Conservation (phyloP, 306 rosid species). For the Benincasa hispida region DNA sequence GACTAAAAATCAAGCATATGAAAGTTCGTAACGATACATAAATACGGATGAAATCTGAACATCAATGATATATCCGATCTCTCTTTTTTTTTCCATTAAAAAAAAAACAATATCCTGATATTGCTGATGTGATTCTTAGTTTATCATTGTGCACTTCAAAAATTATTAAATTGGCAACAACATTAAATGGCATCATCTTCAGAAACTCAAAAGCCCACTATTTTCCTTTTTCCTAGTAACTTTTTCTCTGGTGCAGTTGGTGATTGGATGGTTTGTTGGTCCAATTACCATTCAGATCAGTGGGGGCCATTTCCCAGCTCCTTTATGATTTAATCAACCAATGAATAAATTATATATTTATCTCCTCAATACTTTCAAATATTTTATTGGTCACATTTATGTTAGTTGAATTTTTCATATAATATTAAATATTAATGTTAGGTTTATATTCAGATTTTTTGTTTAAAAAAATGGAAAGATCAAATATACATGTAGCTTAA, state of each 20-base stretch:
- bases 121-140: background rate
- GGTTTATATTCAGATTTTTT: background rate
- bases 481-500: too few relatives aligned
- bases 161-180: background rate
- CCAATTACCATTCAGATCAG: background rate
- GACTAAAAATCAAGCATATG: too few relatives aligned
- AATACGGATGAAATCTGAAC: too few relatives aligned
- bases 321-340: background rate
- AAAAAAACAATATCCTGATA: background rate
- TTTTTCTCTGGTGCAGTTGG: background rate
- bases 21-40: too few relatives aligned
- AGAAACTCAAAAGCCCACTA: background rate
- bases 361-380: background rate
- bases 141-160: background rate
- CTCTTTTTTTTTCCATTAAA: too few relatives aligned
- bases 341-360: background rate
- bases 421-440: background rate
- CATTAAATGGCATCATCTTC: background rate
- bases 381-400: background rate
- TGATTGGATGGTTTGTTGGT: background rate
- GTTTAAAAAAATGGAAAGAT: too few relatives aligned
- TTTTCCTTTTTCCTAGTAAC: background rate
- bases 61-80: too few relatives aligned
- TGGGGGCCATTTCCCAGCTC: background rate
- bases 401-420: background rate